These are phyloP conservation scores for Naganishia sp. DNA, from an alignment of 1,284 basidiomycete species.

Conservation along the genomic window DNA sequence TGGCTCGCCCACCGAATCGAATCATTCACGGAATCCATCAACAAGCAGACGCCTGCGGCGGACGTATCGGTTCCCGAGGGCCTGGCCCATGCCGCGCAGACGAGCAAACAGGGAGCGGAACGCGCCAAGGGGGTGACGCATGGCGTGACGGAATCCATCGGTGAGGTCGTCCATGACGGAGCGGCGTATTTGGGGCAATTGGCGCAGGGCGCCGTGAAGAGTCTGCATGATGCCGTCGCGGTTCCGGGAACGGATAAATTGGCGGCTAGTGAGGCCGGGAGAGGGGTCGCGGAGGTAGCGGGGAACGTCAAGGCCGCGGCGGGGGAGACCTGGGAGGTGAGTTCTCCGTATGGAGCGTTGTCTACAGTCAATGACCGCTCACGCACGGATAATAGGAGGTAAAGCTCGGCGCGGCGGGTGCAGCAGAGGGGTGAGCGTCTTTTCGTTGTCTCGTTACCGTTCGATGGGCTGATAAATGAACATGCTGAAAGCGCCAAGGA, in stretches of 20 bases:
- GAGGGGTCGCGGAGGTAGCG: slow-evolving; percentile 33
- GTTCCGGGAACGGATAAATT: slow-evolving; percentile 46
- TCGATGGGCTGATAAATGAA: too few species aligned
- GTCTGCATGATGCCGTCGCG: slow-evolving; percentile 44
- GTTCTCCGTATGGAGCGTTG: too few species aligned
- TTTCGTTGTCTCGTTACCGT: neutral
- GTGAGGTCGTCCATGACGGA: slow-evolving; percentile 41
- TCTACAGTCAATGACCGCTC: too few species aligned
- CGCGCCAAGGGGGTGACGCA: slow-evolving; percentile 39
- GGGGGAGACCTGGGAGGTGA: slow-evolving; percentile 42
- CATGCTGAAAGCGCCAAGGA: slow-evolving; percentile 36
- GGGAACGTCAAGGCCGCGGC: slow-evolving; percentile 37
- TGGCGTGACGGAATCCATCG: slow-evolving; percentile 36
- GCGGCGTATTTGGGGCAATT: slow-evolving; percentile 38
- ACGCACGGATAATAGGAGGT: slow-evolving; percentile 36
- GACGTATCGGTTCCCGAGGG: slow-evolving; percentile 36
- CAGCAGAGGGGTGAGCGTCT: slow-evolving; percentile 38
- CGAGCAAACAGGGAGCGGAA: slow-evolving; percentile 28
- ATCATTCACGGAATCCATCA: slow-evolving; percentile 38
- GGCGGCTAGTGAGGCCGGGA: slow-evolving; percentile 44
- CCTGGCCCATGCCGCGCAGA: slow-evolving; percentile 31
- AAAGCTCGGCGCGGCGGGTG: slow-evolving; percentile 46
- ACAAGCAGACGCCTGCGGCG: neutral
- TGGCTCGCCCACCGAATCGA: slow-evolving; percentile 39
- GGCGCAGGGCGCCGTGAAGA: slow-evolving; percentile 34